Evolutionary conservation across 78 protist species (phyloP).

Genomic region (Dictyostelium brefeldianum): DNA sequence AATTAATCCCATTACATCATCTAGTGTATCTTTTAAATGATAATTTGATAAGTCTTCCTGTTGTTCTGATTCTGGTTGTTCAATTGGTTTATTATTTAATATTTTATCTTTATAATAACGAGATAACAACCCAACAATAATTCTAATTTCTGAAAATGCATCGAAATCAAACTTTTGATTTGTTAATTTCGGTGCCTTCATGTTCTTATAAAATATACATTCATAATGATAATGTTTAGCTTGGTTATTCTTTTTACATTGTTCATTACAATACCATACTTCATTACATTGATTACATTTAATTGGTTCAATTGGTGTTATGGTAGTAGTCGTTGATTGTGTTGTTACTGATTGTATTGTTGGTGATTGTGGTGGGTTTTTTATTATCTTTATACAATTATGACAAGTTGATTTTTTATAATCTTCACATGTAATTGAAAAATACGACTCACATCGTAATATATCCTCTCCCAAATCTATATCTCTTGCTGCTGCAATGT

Average conservation of each 20-base stretch:
- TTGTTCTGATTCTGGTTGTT: background rate
- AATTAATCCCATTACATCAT: slow-evolving; percentile 49
- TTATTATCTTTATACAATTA: slow-evolving; percentile 23
- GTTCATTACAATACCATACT: slow-evolving; percentile 38
- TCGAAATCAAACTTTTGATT: background rate
- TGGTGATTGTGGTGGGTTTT: background rate
- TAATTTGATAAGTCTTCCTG: background rate
- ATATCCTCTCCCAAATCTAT: slow-evolving; percentile 36
- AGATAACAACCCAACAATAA: slow-evolving; percentile 32
- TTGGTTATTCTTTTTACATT: background rate
- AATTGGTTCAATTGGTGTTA: background rate
- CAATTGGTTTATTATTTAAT: background rate
- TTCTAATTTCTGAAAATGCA: slow-evolving; percentile 41
- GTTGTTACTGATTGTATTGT: background rate
- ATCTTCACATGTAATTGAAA: slow-evolving; percentile 24
- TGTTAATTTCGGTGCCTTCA: background rate
- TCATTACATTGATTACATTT: slow-evolving; percentile 38
- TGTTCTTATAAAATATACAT: slow-evolving; percentile 10
- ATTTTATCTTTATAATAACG: slow-evolving; percentile 28
- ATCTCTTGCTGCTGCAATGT: slow-evolving; percentile 28
- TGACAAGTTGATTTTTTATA: slow-evolving; percentile 26
- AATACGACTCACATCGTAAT: slow-evolving; percentile 14
- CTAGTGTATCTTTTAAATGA: background rate
- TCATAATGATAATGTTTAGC: slow-evolving; percentile 33
- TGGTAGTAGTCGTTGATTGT: background rate